Evolutionary conservation across 2,329 filamentous ascomycete species (phyloP).

Genomic region (Fusarium temperatum): DNA sequence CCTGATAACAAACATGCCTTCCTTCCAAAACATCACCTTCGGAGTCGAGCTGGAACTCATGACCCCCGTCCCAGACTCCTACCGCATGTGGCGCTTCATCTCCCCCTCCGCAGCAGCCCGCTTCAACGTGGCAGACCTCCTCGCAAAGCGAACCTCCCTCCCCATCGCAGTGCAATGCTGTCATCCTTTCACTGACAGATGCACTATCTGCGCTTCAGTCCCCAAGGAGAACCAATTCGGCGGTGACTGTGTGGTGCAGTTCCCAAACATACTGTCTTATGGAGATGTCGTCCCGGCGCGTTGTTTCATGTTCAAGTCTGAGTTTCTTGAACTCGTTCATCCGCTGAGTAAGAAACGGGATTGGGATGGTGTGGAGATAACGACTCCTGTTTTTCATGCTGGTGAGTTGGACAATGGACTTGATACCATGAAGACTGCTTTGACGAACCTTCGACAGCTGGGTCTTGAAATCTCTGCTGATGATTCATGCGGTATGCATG

Average conservation of each 20-base stretch:
- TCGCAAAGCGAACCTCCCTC: not conserved
- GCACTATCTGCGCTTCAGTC: not conserved
- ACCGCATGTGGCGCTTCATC: not conserved
- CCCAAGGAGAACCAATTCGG: not conserved
- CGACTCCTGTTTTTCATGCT: slow-evolving; percentile 26
- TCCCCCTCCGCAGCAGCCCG: not conserved
- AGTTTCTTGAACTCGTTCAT: not conserved
- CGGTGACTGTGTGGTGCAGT: not conserved
- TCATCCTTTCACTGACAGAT: not conserved
- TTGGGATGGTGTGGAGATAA: slow-evolving; percentile 34
- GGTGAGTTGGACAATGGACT: slow-evolving; percentile 31
- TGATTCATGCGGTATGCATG: slow-evolving; percentile 37
- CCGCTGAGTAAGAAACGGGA: not conserved
- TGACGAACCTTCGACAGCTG: slow-evolving; percentile 19
- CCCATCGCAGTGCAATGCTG: slow-evolving; percentile 12
- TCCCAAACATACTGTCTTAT: not conserved
- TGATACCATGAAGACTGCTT: not conserved
- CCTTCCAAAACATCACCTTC: slow-evolving; percentile 16
- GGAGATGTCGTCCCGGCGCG: not conserved
- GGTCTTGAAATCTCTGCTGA: slow-evolving; percentile 18
- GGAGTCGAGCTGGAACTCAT: slow-evolving; percentile 40
- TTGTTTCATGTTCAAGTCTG: slow-evolving; percentile 27
- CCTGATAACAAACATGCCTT: not conserved
- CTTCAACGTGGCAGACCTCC: slow-evolving; percentile 1
- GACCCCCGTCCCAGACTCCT: not conserved